phyloP scores from a whole-genome alignment of 2,329 filamentous ascomycete genomes.

The Pseudonectria foliicola region DNA sequence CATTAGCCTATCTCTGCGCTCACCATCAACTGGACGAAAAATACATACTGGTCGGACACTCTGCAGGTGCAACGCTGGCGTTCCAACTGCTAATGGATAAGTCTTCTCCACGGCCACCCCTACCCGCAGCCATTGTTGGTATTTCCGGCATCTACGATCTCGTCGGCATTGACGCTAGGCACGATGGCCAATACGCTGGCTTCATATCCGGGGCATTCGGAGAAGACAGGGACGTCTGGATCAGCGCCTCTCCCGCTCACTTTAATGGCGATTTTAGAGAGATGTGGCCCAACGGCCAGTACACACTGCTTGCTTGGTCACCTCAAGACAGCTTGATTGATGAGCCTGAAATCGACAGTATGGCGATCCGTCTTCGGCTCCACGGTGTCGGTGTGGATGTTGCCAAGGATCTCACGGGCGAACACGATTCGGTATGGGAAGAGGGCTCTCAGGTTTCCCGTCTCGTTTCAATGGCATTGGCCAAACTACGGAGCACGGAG shows the following conservation, averaged over 20 bases:
- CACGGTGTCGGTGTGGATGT: slow-evolving; percentile 28
- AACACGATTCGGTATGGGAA: slow-evolving; percentile 59
- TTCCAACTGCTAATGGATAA: slow-evolving; percentile 51
- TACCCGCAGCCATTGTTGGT: slow-evolving; percentile 50
- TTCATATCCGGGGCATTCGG: slow-evolving; percentile 59
- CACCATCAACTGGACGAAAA: slow-evolving; percentile 38
- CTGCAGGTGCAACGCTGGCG: slow-evolving; percentile 56
- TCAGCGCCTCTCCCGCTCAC: slow-evolving; percentile 45
- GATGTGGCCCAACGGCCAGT: slow-evolving; percentile 27
- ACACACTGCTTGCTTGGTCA: slow-evolving; percentile 39
- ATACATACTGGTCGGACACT: slow-evolving; percentile 56
- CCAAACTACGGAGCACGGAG: slow-evolving; percentile 9
- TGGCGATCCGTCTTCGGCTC: slow-evolving; percentile 40
- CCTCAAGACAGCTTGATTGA: slow-evolving; percentile 44
- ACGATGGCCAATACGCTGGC: slow-evolving; percentile 42
- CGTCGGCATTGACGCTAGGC: slow-evolving; percentile 41
- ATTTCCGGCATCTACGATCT: slow-evolving; percentile 63
- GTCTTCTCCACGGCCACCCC: slow-evolving; percentile 23
- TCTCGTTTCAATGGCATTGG: slow-evolving; percentile 31
- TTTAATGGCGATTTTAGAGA: slow-evolving; percentile 34
- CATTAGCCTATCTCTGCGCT: slow-evolving; percentile 40
- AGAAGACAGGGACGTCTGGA: slow-evolving; percentile 41
- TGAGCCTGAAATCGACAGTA: slow-evolving; percentile 49
- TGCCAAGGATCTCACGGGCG: slow-evolving; percentile 42
- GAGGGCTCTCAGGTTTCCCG: slow-evolving; percentile 50